Percentiles rank a stretch among this genome's conserved stretches.
phyloP scores from a whole-genome alignment of 2,329 filamentous ascomycete genomes.

The Lasiodiplodia gonubiensis region DNA sequence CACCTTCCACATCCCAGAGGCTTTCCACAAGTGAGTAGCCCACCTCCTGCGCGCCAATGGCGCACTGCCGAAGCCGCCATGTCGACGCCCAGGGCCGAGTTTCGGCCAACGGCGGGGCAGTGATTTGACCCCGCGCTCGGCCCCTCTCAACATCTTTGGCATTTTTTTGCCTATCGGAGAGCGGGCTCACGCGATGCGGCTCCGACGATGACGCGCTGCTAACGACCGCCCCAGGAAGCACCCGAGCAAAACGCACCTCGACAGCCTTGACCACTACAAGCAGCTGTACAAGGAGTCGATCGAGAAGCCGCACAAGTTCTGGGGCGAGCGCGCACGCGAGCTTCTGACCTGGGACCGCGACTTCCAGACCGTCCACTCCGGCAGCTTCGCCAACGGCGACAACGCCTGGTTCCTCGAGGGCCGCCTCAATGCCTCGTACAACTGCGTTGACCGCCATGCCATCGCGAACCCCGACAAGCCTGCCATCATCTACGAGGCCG shows the following conservation, averaged over 20 bases:
- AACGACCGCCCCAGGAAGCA: constrained; percentile 57
- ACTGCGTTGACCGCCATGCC: constrained; percentile 97
- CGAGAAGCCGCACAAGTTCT: constrained; percentile 85
- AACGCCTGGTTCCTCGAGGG: constrained; percentile 95
- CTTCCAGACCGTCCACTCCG: constrained; percentile 85
- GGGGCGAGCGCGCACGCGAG: constrained; percentile 83
- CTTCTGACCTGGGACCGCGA: constrained; percentile 89
- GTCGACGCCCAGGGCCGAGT: constrained; percentile 1
- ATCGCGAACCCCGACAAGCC: constrained; percentile 90
- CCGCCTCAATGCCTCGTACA: constrained; percentile 92
- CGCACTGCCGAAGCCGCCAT: constrained; percentile 16
- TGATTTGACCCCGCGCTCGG: constrained; percentile 15
- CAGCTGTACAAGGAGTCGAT: constrained; percentile 82
- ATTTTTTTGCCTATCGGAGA: neutral
- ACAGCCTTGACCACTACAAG: constrained; percentile 66
- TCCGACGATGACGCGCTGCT: neutral
- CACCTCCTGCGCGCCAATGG: neutral
- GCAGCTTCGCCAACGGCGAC: constrained; percentile 79
- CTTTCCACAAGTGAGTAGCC: constrained; percentile 48
- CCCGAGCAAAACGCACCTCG: constrained; percentile 64
- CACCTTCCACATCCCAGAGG: constrained; percentile 68
- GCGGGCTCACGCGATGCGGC: constrained; percentile 2
- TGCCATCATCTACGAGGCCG: constrained; percentile 98
- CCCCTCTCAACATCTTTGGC: neutral
- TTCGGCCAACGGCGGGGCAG: constrained; percentile 17